Evolutionary conservation across 768 basidiomycete genomes (phyloP).

Genomic region (Suillus weaverae): DNA sequence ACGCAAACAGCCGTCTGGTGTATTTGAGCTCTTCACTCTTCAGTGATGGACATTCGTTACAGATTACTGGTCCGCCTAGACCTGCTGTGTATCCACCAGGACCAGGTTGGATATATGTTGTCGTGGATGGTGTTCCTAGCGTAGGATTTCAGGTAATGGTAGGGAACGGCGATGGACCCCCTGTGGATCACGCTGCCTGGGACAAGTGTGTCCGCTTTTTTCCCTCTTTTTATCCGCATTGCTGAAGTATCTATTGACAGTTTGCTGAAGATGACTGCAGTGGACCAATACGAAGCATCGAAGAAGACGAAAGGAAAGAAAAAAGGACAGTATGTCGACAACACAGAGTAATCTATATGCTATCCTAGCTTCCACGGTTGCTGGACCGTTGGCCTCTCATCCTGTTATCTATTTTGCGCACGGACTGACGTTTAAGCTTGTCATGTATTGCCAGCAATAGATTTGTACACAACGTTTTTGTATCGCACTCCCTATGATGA

Average conservation of each 20-base stretch:
- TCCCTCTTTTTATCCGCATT: background rate
- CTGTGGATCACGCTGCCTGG: constrained; percentile 53
- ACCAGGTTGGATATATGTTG: constrained; percentile 73
- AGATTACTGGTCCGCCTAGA: constrained; percentile 64
- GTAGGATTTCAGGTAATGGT: constrained; percentile 63
- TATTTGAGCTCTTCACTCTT: constrained; percentile 52
- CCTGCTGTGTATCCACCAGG: constrained; percentile 74
- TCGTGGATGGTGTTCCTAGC: constrained; percentile 67
- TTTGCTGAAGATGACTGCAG: constrained; percentile 45
- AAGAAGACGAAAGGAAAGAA: constrained; percentile 25
- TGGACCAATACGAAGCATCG: constrained; percentile 50
- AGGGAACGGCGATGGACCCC: constrained; percentile 63
- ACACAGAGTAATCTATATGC: constrained; percentile 12
- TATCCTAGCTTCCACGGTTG: background rate
- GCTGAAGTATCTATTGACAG: constrained; percentile 30
- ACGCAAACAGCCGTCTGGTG: constrained; percentile 75
- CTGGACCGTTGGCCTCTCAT: background rate
- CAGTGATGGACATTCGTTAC: constrained; percentile 46
- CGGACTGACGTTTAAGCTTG: constrained; percentile 1
- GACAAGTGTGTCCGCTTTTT: constrained; percentile 48
- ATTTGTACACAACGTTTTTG: constrained; percentile 13
- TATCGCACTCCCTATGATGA: constrained; percentile 1
- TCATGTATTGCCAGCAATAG: constrained; percentile 2
- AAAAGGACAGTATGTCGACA: constrained; percentile 19
- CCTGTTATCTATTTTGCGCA: constrained; percentile 6